phyloP scores from a whole-genome alignment of 768 basidiomycete genomes.

The Xanthoconium stramineum region DNA sequence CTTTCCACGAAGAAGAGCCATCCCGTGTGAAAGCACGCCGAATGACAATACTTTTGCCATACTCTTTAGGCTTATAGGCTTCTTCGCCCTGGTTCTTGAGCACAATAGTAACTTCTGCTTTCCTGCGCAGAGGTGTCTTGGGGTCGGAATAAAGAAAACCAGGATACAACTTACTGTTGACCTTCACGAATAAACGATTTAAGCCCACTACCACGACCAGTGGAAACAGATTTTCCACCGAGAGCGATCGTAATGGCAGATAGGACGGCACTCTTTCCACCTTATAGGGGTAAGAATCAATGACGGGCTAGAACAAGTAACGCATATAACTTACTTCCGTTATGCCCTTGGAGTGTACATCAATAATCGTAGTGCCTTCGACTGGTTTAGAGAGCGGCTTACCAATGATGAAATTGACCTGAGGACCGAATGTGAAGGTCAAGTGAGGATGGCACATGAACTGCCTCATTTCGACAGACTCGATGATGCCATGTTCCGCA shows the following conservation, averaged over 20 bases:
- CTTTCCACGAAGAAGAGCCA: slow-evolving; percentile 77
- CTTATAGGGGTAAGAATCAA: slow-evolving; percentile 38
- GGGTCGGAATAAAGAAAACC: not conserved
- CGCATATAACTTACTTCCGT: slow-evolving; percentile 71
- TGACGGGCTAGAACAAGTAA: not conserved
- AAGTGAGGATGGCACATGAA: slow-evolving; percentile 96
- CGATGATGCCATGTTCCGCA: slow-evolving; percentile 87
- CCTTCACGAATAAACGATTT: slow-evolving; percentile 87
- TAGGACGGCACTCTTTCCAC: slow-evolving; percentile 92
- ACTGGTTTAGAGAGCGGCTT: slow-evolving; percentile 16
- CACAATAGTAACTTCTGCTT: slow-evolving; percentile 70
- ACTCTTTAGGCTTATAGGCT: slow-evolving; percentile 81
- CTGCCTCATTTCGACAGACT: slow-evolving; percentile 80
- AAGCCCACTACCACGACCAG: slow-evolving; percentile 82
- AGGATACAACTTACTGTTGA: slow-evolving; percentile 51
- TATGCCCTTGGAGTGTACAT: slow-evolving; percentile 58
- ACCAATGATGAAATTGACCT: slow-evolving; percentile 98
- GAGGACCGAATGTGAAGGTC: slow-evolving; percentile 81
- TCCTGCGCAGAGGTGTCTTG: slow-evolving; percentile 39
- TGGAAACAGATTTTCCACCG: slow-evolving; percentile 89
- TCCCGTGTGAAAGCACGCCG: slow-evolving; percentile 78
- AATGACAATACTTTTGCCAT: slow-evolving; percentile 81
- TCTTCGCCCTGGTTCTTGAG: slow-evolving; percentile 91
- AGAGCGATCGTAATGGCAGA: slow-evolving; percentile 91
- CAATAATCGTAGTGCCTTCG: not conserved